Conservation (phyloP, 805 yeast genomes). For the Spathaspora passalidarum region DNA sequence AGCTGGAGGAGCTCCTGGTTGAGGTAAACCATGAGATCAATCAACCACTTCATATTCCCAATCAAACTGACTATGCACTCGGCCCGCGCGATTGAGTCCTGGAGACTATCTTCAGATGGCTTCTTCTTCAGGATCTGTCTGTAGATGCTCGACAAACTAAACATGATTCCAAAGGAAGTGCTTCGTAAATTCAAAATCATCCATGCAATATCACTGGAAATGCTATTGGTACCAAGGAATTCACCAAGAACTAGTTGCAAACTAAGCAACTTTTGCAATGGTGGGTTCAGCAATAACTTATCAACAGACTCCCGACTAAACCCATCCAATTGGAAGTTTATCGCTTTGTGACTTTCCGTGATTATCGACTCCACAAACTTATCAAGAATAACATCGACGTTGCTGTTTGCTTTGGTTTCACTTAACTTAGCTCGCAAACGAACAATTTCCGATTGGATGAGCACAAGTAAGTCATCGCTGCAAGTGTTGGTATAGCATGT, state of each 20-base stretch:
- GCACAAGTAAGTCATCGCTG: slow-evolving; percentile 66
- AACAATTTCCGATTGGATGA: slow-evolving; percentile 48
- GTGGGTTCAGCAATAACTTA: slow-evolving; percentile 69
- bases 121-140: slow-evolving; percentile 65
- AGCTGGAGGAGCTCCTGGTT: slow-evolving; percentile 69
- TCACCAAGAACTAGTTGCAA: slow-evolving; percentile 67
- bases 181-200: slow-evolving; percentile 65
- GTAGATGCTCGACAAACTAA: slow-evolving; percentile 55
- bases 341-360: slow-evolving; percentile 70
- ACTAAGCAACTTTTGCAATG: slow-evolving; percentile 68
- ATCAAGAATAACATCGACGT: slow-evolving; percentile 10
- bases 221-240: slow-evolving; percentile 22
- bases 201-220: slow-evolving; percentile 53
- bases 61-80: slow-evolving; percentile 58
- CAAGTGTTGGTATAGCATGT: slow-evolving; percentile 66
- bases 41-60: slow-evolving; percentile 85
- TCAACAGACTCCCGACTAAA: slow-evolving; percentile 74
- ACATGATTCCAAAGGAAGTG: slow-evolving; percentile 67
- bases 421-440: slow-evolving; percentile 15
- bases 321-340: slow-evolving; percentile 64
- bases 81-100: slow-evolving; percentile 55
- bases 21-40: slow-evolving; percentile 69
- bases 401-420: slow-evolving; percentile 9
- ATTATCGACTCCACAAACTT: slow-evolving; percentile 43
- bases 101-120: slow-evolving; percentile 47